These are phyloP conservation scores for Pseudocercospora fuligena DNA, from an alignment of 2,329 filamentous ascomycete species.

Conservation along the genomic window DNA sequence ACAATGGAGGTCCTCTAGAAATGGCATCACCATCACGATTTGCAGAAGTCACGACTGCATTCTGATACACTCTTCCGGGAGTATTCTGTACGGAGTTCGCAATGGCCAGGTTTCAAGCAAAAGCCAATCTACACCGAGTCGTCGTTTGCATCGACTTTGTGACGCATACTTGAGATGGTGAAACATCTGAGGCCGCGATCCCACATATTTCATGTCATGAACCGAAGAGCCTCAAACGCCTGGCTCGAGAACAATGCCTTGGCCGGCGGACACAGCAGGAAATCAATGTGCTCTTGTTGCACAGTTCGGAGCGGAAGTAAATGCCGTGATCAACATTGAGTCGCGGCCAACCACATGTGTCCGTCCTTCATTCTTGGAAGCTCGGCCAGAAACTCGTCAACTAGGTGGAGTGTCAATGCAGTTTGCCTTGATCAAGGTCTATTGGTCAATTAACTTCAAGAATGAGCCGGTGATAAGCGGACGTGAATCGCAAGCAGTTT, in stretches of 20 bases:
- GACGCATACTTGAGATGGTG: conserved; percentile 3
- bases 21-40: background rate
- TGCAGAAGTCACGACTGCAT: background rate
- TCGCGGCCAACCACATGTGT: background rate
- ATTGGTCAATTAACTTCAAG: background rate
- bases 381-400: background rate
- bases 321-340: conserved; percentile 9
- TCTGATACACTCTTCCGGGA: background rate
- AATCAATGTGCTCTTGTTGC: conserved; percentile 1
- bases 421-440: no score
- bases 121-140: conserved; percentile 5
- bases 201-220: background rate
- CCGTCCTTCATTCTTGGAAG: background rate
- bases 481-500: background rate
- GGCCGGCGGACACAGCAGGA: background rate
- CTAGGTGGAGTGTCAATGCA: background rate
- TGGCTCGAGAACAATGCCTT: conserved; percentile 1
- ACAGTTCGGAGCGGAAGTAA: background rate
- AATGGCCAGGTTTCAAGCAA: conserved; percentile 3
- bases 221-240: conserved; percentile 1
- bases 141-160: conserved; percentile 3
- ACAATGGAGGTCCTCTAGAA: background rate
- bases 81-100: background rate
- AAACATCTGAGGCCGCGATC: conserved; percentile 1
- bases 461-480: background rate